Conservation (phyloP, 2,329 filamentous ascomycete species). For the Fusarium palustre region DNA sequence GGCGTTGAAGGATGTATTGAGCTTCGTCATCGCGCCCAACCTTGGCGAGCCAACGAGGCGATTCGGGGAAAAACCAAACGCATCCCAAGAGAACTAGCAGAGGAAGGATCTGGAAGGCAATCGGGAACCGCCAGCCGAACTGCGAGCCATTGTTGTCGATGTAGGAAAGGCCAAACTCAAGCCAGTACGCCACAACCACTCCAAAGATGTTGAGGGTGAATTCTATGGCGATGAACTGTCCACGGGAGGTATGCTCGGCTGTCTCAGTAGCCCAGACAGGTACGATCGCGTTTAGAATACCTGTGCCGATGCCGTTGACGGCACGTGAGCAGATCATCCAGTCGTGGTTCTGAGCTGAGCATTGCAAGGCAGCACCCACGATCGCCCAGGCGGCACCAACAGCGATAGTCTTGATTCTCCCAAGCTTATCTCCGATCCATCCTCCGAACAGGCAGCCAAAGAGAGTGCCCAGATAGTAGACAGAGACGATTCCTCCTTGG, state of each 20-base stretch:
- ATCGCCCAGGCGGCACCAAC: conserved; percentile 35
- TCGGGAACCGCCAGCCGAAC: conserved; percentile 75
- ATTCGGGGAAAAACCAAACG: conserved; percentile 77
- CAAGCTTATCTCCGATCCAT: conserved; percentile 38
- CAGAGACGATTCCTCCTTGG: conserved; percentile 42
- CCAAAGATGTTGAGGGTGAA: conserved; percentile 52
- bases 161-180: conserved; percentile 70
- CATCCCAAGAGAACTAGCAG: conserved; percentile 66
- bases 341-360: conserved; percentile 31
- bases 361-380: conserved; percentile 26
- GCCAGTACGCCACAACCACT: conserved; percentile 66
- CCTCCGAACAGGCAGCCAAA: conserved; percentile 39
- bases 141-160: conserved; percentile 67
- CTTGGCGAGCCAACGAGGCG: conserved; percentile 75
- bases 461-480: conserved; percentile 43
- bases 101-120: conserved; percentile 76
- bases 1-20: conserved; percentile 70
- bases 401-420: conserved; percentile 38
- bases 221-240: conserved; percentile 76
- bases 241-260: conserved; percentile 73
- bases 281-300: conserved; percentile 75
- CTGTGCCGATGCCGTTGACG: conserved; percentile 65
- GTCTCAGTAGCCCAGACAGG: conserved; percentile 79
- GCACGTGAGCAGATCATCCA: conserved; percentile 50
- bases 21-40: conserved; percentile 75